Conservation (phyloP, 2,329 filamentous ascomycete genomes). For the Mariannaea elegans region DNA sequence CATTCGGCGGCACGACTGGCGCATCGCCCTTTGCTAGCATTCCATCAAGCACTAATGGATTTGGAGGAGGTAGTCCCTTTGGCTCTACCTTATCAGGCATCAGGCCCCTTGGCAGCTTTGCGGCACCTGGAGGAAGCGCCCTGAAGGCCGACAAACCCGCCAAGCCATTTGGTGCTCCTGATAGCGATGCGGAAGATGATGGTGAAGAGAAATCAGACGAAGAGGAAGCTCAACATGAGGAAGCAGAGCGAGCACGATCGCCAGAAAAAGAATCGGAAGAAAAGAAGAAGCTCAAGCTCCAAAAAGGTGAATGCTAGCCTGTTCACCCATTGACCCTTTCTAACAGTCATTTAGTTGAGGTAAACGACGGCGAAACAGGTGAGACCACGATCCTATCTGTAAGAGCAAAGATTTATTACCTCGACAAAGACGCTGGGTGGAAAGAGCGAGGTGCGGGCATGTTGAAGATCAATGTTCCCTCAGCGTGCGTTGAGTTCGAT, state of each 20-base stretch:
- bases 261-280: slow-evolving; percentile 67
- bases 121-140: slow-evolving; percentile 62
- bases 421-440: slow-evolving; percentile 79
- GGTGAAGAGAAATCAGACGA: slow-evolving; percentile 50
- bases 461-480: slow-evolving; percentile 82
- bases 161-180: slow-evolving; percentile 81
- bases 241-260: slow-evolving; percentile 55
- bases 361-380: slow-evolving; percentile 88
- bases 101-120: slow-evolving; percentile 72
- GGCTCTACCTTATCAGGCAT: slow-evolving; percentile 49
- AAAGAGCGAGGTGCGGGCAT: slow-evolving; percentile 88
- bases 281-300: slow-evolving; percentile 71
- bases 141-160: slow-evolving; percentile 68
- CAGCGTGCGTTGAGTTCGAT: slow-evolving; percentile 64
- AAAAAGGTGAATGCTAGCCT: slow-evolving; percentile 69
- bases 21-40: slow-evolving; percentile 60
- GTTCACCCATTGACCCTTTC: slow-evolving; percentile 8
- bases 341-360: slow-evolving; percentile 60
- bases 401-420: slow-evolving; percentile 85
- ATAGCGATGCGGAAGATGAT: slow-evolving; percentile 68
- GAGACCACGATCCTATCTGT: slow-evolving; percentile 80
- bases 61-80: slow-evolving; percentile 55
- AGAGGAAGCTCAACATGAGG: slow-evolving; percentile 54
- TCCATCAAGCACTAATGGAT: slow-evolving; percentile 55
- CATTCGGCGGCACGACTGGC: slow-evolving; percentile 54